Conservation (phyloP, 2,329 filamentous ascomycete species). For the Pseudogymnoascus pannorum region DNA sequence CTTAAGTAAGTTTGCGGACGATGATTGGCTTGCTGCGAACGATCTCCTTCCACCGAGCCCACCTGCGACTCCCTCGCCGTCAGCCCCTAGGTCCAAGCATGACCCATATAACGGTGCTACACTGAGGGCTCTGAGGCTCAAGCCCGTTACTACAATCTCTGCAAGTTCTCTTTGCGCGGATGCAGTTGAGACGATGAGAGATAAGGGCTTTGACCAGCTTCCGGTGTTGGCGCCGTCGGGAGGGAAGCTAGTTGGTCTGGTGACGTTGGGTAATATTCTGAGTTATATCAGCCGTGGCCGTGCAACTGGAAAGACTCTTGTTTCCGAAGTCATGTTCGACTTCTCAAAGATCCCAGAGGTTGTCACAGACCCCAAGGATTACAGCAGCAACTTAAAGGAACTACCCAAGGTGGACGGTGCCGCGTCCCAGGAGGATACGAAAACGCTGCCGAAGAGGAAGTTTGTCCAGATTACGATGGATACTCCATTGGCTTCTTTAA, state of each 20-base stretch:
- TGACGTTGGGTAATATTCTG: conserved; percentile 90
- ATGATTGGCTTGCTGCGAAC: conserved; percentile 97
- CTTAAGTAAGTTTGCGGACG: conserved; percentile 95
- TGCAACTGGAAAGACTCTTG: conserved; percentile 63
- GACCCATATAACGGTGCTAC: conserved; percentile 74
- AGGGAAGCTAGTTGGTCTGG: conserved; percentile 75
- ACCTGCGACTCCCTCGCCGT: conserved; percentile 32
- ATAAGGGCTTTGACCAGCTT: conserved; percentile 96
- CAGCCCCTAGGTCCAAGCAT: conserved; percentile 34
- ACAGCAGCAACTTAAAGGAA: conserved; percentile 35
- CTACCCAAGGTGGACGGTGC: conserved; percentile 26
- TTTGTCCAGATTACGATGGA: conserved; percentile 94
- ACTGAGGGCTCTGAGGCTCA: conserved; percentile 75
- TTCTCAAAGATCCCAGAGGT: conserved; percentile 83
- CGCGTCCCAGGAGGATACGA: conserved; percentile 24
- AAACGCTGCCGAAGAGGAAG: conserved; percentile 47
- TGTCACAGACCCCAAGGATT: conserved; percentile 73
- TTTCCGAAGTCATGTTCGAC: conserved; percentile 93
- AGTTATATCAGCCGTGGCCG: conserved; percentile 82
- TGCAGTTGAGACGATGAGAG: conserved; percentile 95
- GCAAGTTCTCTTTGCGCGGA: conserved; percentile 67
- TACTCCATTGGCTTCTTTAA: conserved; percentile 74
- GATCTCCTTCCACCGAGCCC: conserved; percentile 67
- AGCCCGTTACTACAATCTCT: conserved; percentile 83
- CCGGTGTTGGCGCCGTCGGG: conserved; percentile 70